Evolutionary conservation across 1,284 basidiomycete species (phyloP).

Genomic region (Golubevia pallescens): DNA sequence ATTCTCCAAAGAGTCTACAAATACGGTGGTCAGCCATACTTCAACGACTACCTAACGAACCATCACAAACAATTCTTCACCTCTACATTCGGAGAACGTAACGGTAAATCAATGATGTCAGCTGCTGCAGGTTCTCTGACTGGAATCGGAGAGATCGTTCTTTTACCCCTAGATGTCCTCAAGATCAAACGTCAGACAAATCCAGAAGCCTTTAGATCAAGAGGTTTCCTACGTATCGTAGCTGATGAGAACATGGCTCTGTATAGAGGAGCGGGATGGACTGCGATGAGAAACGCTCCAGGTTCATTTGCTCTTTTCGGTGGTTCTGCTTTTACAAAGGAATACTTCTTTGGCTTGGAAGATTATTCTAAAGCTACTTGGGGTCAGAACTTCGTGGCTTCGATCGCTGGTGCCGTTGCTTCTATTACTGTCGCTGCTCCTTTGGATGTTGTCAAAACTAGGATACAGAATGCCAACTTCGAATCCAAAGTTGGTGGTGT

Average conservation of each 20-base stretch:
- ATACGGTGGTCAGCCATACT: slow-evolving; percentile 97
- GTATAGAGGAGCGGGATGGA: slow-evolving; percentile 99
- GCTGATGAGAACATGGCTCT: slow-evolving; percentile 86
- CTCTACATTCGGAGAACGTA: slow-evolving; percentile 87
- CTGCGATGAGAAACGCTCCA: slow-evolving; percentile 94
- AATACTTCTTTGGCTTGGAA: slow-evolving; percentile 83
- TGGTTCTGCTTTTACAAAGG: slow-evolving; percentile 91
- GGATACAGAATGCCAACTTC: too few relatives aligned
- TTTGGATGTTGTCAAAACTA: slow-evolving; percentile 84
- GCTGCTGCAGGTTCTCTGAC: slow-evolving; percentile 87
- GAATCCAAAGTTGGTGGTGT: slow-evolving; percentile 84
- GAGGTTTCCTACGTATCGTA: slow-evolving; percentile 87
- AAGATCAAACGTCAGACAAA: slow-evolving; percentile 84
- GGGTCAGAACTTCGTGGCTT: slow-evolving; percentile 80
- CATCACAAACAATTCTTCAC: slow-evolving; percentile 80
- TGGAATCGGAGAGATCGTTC: slow-evolving; percentile 94
- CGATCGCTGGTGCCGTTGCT: slow-evolving; percentile 89
- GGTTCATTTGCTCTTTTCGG: slow-evolving; percentile 91
- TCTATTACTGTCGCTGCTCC: slow-evolving; percentile 96
- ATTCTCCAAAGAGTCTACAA: slow-evolving; percentile 64
- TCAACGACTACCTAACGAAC: slow-evolving; percentile 85
- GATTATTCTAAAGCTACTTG: slow-evolving; percentile 94
- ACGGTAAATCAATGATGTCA: slow-evolving; percentile 94
- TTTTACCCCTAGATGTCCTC: slow-evolving; percentile 91
- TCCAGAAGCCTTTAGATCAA: slow-evolving; percentile 55